A percentile compares a stretch with the other conserved stretches of the same genome.
Conservation (phyloP, 2,329 filamentous ascomycete genomes). For the Chaetomium sp. region DNA sequence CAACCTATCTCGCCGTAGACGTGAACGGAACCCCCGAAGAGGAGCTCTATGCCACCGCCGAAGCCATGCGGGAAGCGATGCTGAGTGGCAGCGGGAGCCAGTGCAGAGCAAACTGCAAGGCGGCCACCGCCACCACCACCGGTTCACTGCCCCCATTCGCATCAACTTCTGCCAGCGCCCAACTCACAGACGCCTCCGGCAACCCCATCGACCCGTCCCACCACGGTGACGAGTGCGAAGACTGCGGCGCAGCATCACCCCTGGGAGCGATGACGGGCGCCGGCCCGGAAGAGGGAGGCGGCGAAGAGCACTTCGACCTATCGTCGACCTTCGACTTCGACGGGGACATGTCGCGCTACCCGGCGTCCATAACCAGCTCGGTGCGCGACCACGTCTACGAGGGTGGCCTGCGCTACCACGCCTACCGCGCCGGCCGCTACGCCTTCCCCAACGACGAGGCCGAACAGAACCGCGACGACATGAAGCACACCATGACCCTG, state of each 20-base stretch:
- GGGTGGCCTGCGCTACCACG: constrained; percentile 42
- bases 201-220: background rate
- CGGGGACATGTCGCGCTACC: constrained; percentile 35
- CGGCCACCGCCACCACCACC: background rate
- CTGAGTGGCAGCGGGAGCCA: background rate
- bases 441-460: constrained; percentile 46
- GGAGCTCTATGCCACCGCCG: constrained; percentile 28
- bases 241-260: background rate
- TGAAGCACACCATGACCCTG: constrained; percentile 45
- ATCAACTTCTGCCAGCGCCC: background rate
- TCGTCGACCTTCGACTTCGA: constrained; percentile 24
- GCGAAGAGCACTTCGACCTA: background rate
- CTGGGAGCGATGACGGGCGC: too few species aligned
- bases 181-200: background rate
- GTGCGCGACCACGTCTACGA: constrained; percentile 40
- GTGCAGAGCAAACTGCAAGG: background rate
- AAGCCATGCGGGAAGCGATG: constrained; percentile 14
- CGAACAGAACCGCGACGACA: constrained; percentile 47
- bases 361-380: constrained; percentile 37
- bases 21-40: constrained; percentile 21
- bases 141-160: background rate
- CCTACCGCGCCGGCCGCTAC: constrained; percentile 41
- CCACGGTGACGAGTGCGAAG: too few species aligned
- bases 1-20: constrained; percentile 27
- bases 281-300: too few species aligned